Evolutionary conservation across 805 yeast species (phyloP), one percentile per base, ranked within the genome.

Genomic region (Yarrowia divulgata): DNA sequence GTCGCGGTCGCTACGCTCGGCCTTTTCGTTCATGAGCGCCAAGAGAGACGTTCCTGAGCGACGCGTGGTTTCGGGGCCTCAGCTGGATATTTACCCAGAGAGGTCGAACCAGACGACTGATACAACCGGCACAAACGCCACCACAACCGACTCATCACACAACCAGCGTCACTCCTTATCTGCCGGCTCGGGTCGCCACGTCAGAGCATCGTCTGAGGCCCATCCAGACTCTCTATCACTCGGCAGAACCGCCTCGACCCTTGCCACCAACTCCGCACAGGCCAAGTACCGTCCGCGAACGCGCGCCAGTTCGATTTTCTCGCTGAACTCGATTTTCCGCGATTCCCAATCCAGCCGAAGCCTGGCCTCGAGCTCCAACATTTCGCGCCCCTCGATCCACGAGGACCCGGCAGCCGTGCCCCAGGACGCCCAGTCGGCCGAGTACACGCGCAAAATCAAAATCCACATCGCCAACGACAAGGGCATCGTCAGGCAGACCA

Each of bases 251-350:
- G 19, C 42, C 5, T 60, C 66, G 2, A 60, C 52, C 13, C 42
- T 34, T 1, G 66, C 66, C 34, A 60, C 66, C 8, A 16, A 23
- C 23, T 13, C 66, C 13, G 45, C 66, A 9, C 52, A 43, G 19
- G 66, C 66, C 2, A 60, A 60, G 42, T 60, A 60, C 34, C 52
- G 66, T 3, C 52, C 66, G 1, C 19, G 66, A 34, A 60, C 66
- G 14, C 66, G 66, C 4, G 66, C 42, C 16, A 29, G 40, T 14
- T 60, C 66, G 14, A 60, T 60, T 34, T 60, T 60, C 34, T 60
- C 66, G 32, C 66, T 60, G 32, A 60, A 60, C 52, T 60, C 66
- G 13, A 60, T 60, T 14, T 60, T 60, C 52, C 50, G 66, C 42
- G 66, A 60, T 52, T 60, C 66, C 19, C 52, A 43, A 32, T 60